Conservation (phyloP, 2,329 filamentous ascomycete genomes). For the Aspergillus niger region DNA sequence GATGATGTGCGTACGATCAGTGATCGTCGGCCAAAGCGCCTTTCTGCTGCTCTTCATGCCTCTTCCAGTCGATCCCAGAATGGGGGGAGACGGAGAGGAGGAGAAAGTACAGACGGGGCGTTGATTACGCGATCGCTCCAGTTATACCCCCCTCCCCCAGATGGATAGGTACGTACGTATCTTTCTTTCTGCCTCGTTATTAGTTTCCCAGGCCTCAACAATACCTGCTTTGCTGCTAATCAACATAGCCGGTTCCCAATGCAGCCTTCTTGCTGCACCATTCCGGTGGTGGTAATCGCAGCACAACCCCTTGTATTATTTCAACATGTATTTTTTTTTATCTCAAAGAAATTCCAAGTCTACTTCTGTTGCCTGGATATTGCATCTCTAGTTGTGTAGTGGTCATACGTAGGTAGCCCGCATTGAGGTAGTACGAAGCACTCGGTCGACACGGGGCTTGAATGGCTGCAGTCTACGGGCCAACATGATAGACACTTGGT, state of each 20-base stretch:
- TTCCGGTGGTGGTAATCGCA: neutral
- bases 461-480: too few species aligned
- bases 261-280: neutral
- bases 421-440: neutral
- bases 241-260: neutral
- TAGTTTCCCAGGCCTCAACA: neutral
- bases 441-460: neutral
- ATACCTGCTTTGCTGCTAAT: neutral
- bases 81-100: neutral
- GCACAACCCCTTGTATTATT: neutral
- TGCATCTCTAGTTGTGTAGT: neutral
- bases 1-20: conserved; percentile 30
- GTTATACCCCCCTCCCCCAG: neutral
- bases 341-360: neutral
- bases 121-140: neutral
- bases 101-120: neutral
- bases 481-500: neutral
- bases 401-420: neutral
- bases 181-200: neutral
- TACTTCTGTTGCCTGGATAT: neutral
- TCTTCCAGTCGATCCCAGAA: conserved; percentile 11
- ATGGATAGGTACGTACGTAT: neutral
- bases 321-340: too few species aligned
- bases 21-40: conserved; percentile 15
- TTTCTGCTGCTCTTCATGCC: conserved; percentile 10